Base-by-base conservation (phyloP, 2,329 filamentous ascomycete genomes). In the Botrytis galanthina region DNA sequence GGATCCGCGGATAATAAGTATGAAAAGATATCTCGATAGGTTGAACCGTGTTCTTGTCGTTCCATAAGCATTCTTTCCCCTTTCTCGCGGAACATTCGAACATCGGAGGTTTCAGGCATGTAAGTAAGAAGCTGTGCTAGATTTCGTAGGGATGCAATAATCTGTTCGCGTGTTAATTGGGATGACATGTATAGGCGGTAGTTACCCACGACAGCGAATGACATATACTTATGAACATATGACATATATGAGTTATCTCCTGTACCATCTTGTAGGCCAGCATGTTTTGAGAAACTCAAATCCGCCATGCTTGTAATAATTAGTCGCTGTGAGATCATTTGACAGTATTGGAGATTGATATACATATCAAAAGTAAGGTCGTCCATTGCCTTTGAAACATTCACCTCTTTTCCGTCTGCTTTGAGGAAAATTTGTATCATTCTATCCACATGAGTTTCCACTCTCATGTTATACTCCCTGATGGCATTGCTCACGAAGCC, bases 291-390 rank as follows among this genome's bases (percentile, higher is more conserved):
- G 64, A 77, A 77, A 32, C 67, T 70, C 7, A 77, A 61, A 51
- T 75, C 76, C 12, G 74, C 67, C 72, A 76, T 77, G 44, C 75
- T 77, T 35, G 22, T 20, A 62, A n/a, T n/a, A 62, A 26, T 62
- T 62, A 62, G 60, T 4, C 16, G 39, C 6, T 37, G 3, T 26
- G 5, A 39, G 12, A 62, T 37, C 1, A 14, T 62, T 32, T 22
- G 37, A 16, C 22, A 29, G 59, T 70, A 59, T 22, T 39, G 29
- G 7, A 16, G 18, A 9, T 39, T 35, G 10, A 71, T 70, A 62
- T 64, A 76, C 75, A 75, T 73, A 51, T 76, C 75, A 46, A 77
- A 77, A 20, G 73, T 61, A 32, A 77, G 48, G 35, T 73, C 62
- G 9, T 74, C 73, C 59, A 75, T 71, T 18, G 72, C 46, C 22